A percentile compares a stretch with the other conserved stretches of the same genome.
Evolutionary conservation across 1,284 basidiomycete genomes (phyloP).

Genomic region (Melampsora occidentalis): DNA sequence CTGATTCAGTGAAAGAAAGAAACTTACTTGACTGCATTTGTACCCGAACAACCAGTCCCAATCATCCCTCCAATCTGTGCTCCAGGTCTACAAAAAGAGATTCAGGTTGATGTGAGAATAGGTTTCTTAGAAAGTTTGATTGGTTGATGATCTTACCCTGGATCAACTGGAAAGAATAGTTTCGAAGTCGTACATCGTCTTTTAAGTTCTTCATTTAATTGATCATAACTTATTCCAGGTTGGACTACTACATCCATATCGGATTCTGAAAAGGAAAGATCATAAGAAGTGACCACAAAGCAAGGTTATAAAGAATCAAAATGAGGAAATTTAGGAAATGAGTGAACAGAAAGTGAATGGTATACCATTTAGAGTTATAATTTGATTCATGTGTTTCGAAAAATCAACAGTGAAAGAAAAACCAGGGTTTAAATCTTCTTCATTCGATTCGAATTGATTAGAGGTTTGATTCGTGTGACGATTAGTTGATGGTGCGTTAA

Average conservation of each 20-base stretch:
- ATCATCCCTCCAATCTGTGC: slow-evolving; percentile 92
- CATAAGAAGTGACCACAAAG: background rate
- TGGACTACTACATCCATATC: slow-evolving; percentile 52
- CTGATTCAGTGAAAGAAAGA: slow-evolving; percentile 62
- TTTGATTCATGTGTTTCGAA: slow-evolving; percentile 71
- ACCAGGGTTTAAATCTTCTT: slow-evolving; percentile 18
- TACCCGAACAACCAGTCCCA: slow-evolving; percentile 63
- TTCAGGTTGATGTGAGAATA: background rate
- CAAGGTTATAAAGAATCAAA: too few relatives aligned
- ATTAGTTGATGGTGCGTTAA: slow-evolving; percentile 60
- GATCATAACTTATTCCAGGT: slow-evolving; percentile 80
- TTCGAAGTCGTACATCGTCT: slow-evolving; percentile 58
- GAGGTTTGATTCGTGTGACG: background rate
- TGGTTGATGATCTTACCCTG: slow-evolving; percentile 50
- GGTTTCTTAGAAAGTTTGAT: background rate
- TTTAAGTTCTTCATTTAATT: slow-evolving; percentile 71
- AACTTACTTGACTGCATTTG: slow-evolving; percentile 87
- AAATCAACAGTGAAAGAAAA: slow-evolving; percentile 70
- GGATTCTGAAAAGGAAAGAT: slow-evolving; percentile 45
- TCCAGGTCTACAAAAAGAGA: slow-evolving; percentile 49
- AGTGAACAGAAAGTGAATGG: too few relatives aligned
- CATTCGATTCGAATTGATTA: background rate
- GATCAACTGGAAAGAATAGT: slow-evolving; percentile 78
- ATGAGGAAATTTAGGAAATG: too few relatives aligned
- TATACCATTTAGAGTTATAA: slow-evolving; percentile 71